Evolutionary conservation across 768 basidiomycete genomes (phyloP), one percentile per base, ranked within the genome.

Genomic region (Sporobolomyces roseus): DNA sequence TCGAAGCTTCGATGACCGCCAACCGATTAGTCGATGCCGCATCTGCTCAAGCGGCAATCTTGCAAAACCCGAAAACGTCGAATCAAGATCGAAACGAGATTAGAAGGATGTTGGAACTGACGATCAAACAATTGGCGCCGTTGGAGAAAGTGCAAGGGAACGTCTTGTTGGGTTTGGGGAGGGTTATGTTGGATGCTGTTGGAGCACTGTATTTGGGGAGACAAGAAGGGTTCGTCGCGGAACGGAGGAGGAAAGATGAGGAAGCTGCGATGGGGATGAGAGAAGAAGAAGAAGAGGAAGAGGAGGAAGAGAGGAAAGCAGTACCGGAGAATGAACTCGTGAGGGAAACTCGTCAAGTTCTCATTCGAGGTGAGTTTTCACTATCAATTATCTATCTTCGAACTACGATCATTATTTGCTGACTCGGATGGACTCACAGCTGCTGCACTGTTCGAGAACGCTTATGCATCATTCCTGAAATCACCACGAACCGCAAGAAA

Each of bases 311-410:
- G 6, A 23, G 23, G 35, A 30, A 17, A 2, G 33, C 58, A 27
- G 62, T 73, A 5, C 72, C 72, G 4, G 72, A 73, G 66, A 73
- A 70, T 43, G 72, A 73, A 21, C 58, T 69, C 27, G 72, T 73
- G 4, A n/a, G 58, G 17, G 68, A 73, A 27, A 73, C 72, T 45
- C 54, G 72, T 43, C 68, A 70, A 65, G 72, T 73, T 3, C 50
- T 73, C 2, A 73, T 73, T n/a, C 72, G 72, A 41, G 67, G 71
- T 66, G 54, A 48, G 66, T 46, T 21, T 46, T 23, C 23, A 13
- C 45, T 21, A 23, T 46, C 45, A 6, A n/a, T n/a, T n/a, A n/a
- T n/a, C n/a, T n/a, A n/a, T 23, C 21, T 13, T 10, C 10, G 12
- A 7, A 23, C 45, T 23, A 7, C 6, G 45, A 13, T 13, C 10